Evolutionary conservation across 352 stramenopile genomes (phyloP), one percentile per base, ranked within the genome.

Genomic region (Phytophthora pinifolia): DNA sequence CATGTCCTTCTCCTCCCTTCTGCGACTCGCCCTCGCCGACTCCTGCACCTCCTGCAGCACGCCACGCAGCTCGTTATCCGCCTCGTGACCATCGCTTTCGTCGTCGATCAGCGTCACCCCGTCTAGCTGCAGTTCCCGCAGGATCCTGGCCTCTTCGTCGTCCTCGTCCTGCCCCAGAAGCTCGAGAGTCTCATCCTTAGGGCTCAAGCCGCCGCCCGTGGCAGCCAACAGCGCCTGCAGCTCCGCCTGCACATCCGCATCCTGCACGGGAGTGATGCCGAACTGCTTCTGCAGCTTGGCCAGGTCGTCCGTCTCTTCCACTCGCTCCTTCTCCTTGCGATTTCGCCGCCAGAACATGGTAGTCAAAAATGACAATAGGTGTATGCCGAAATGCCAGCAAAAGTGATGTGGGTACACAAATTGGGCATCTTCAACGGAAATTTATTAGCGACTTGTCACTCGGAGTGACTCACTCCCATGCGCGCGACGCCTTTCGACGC

Each of bases 251-350:
- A 93, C 77, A 39, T 93, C 79, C 36, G 73, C 76, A 50, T 91
- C 80, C 17, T 54, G 80, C 43, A 90, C 67, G 29, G 76, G 66
- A 30, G 74, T 79, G 62, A 93, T 91, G 5, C 83, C 80, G 48
- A 93, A 89, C 68, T 91, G 75, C 13, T 76, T 71, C 67, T 92
- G 81, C 33, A 92, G 68, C 63, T 79, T 76, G 3, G 34, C 49
- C 18, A 92, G 51, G 20, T 92, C 76, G 33, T 86, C 70, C 17
- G 54, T 70, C 46, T 54, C 45, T 34, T 45, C 48, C 31, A 27
- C 61, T 4, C 15, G 36, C 53, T 20, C 59, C 34, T 62, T 44
- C 31, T 68, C 74, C 46, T 62, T 62, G 36, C 62, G 60, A 55
- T 62, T 71, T 17, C 76, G 72, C 1, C 73, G 76, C 79, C 79